Evolutionary conservation across 2,329 filamentous ascomycete species (phyloP).

Genomic region (Cladosporium cucumerinum): DNA sequence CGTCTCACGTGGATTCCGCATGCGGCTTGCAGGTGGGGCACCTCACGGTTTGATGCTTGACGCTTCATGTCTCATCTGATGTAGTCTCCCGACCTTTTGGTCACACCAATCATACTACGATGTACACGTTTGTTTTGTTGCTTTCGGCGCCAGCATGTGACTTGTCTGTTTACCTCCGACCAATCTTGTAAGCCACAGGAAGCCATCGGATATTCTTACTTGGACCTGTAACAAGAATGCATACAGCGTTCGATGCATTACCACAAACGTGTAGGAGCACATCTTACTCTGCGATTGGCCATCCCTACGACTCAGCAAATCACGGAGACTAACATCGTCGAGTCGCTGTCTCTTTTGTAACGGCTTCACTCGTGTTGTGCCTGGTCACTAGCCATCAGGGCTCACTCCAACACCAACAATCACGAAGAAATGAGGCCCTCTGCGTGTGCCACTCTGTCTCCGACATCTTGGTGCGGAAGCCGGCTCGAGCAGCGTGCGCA

Average conservation of each 20-base stretch:
- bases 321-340: neutral
- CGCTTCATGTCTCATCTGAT: constrained; percentile 1
- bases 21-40: neutral
- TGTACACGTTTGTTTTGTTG: neutral
- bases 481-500: neutral
- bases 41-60: neutral
- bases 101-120: neutral
- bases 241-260: neutral
- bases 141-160: neutral
- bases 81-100: neutral
- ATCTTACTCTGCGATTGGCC: neutral
- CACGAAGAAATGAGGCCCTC: neutral
- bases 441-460: neutral
- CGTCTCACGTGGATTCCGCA: constrained; percentile 5
- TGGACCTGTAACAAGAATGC: neutral
- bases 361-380: neutral
- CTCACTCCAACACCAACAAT: neutral
- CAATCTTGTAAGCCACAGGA: neutral
- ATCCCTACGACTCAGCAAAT: neutral
- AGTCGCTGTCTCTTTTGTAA: neutral
- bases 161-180: neutral
- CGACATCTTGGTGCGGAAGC: neutral
- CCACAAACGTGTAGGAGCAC: neutral
- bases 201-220: neutral
- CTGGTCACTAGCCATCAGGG: neutral